phyloP scores from a whole-genome alignment of 306 rosid genomes.

The Parietaria judaica region DNA sequence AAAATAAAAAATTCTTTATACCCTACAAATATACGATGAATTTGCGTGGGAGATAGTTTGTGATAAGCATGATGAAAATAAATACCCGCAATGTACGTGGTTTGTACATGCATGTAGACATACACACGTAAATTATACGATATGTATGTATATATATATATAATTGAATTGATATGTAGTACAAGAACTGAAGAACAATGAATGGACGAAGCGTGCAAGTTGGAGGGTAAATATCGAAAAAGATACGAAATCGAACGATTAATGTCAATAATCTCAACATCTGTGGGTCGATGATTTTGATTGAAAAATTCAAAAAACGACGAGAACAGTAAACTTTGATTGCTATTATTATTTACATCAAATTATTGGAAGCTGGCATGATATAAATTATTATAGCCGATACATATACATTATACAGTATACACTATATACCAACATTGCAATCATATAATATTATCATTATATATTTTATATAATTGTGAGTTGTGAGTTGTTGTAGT shows the following conservation, averaged over 20 bases:
- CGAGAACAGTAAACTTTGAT: background rate
- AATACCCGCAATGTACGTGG: no score
- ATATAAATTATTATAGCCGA: background rate
- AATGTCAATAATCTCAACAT: background rate
- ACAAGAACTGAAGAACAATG: background rate
- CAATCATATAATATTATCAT: background rate
- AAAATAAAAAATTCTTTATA: no score
- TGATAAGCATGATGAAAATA: no score
- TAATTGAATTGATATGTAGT: no score
- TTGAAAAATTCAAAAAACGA: background rate
- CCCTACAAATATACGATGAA: no score
- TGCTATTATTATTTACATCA: constrained; percentile 4
- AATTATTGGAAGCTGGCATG: constrained; percentile 1
- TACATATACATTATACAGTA: no score
- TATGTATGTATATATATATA: no score
- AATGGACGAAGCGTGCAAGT: constrained; percentile 4
- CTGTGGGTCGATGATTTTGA: background rate
- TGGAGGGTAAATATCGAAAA: constrained; percentile 8
- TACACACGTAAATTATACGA: no score
- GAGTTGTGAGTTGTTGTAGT: background rate
- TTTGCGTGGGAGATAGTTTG: no score
- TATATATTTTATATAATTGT: background rate
- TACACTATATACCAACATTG: background rate
- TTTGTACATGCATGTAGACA: no score
- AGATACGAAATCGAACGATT: constrained; percentile 4